Conservation (phyloP, 2,329 filamentous ascomycete genomes). For the Calcarisporium arbuscula region DNA sequence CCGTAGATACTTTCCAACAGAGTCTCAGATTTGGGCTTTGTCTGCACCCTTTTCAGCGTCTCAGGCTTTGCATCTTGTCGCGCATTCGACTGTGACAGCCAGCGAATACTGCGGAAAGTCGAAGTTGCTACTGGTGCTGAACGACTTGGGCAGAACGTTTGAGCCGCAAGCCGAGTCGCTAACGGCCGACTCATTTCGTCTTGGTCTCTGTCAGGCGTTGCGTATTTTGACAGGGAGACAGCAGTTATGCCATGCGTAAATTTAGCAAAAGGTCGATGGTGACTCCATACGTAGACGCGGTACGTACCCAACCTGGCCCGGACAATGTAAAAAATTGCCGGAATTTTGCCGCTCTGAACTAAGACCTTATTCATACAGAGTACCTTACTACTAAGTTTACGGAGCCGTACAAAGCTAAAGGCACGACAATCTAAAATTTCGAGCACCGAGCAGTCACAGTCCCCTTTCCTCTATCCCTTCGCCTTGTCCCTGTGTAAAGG, state of each 20-base stretch:
- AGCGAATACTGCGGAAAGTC: constrained; percentile 19
- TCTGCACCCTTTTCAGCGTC: constrained; percentile 14
- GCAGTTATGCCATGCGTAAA: constrained; percentile 4
- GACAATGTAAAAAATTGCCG: too few species aligned
- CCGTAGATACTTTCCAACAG: constrained; percentile 30
- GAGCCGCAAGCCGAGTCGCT: constrained; percentile 36
- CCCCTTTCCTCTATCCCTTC: constrained; percentile 17
- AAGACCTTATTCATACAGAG: too few species aligned
- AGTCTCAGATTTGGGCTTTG: constrained; percentile 20
- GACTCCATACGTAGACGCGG: too few species aligned
- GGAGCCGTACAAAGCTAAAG: constrained; percentile 28
- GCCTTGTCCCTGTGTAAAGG: constrained; percentile 18
- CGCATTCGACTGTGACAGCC: constrained; percentile 33
- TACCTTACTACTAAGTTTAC: too few species aligned
- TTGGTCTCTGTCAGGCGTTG: constrained; percentile 17
- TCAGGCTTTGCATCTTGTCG: constrained; percentile 17
- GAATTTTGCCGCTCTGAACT: too few species aligned
- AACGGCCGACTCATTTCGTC: constrained; percentile 38
- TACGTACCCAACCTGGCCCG: too few species aligned
- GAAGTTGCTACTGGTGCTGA: constrained; percentile 15
- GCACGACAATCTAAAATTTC: constrained; percentile 33
- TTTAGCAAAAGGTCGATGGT: neutral
- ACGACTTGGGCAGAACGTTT: constrained; percentile 24
- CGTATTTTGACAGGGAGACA: too few species aligned
- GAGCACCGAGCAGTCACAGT: constrained; percentile 20